These are phyloP conservation scores for Suhomyces coccinellae DNA, from an alignment of 1,139 yeast species.

Conservation along the genomic window DNA sequence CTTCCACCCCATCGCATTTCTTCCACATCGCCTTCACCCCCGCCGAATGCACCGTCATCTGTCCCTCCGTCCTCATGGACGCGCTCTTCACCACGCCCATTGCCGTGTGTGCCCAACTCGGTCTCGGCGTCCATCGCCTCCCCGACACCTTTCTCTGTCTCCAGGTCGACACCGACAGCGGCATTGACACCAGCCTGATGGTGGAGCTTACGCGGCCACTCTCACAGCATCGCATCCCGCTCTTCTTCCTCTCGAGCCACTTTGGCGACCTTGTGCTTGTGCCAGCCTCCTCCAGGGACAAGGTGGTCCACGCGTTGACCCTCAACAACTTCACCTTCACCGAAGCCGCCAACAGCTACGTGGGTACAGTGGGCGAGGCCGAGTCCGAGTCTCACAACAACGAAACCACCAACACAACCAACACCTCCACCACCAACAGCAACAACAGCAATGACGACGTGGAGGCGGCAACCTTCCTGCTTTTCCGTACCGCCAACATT, in stretches of 20 bases:
- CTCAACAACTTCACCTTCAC: conserved; percentile 46
- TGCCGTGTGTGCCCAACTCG: conserved; percentile 28
- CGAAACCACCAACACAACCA: no score
- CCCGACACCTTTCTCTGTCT: conserved; percentile 51
- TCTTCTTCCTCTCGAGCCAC: conserved; percentile 65
- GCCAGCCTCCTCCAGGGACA: conserved; percentile 46
- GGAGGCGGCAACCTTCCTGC: conserved; percentile 38
- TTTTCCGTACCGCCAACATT: conserved; percentile 43
- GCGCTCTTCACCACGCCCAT: conserved; percentile 41
- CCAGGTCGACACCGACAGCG: conserved; percentile 65
- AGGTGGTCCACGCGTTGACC: conserved; percentile 48
- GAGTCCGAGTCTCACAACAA: no score
- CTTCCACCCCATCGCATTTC: conserved; percentile 14
- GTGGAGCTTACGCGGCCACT: conserved; percentile 62
- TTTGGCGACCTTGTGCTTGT: conserved; percentile 67
- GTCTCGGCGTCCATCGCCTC: conserved; percentile 39
- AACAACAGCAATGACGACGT: conserved; percentile 10
- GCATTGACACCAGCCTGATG: conserved; percentile 53
- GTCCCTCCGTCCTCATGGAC: conserved; percentile 40
- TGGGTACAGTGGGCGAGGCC: background rate
- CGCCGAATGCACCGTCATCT: conserved; percentile 54
- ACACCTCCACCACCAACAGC: no score
- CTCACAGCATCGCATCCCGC: conserved; percentile 55
- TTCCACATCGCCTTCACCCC: conserved; percentile 61
- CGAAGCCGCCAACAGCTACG: conserved; percentile 35